Base-by-base conservation (phyloP, 495 filamentous ascomycete species). In the Lindgomyces ingoldianus region DNA sequence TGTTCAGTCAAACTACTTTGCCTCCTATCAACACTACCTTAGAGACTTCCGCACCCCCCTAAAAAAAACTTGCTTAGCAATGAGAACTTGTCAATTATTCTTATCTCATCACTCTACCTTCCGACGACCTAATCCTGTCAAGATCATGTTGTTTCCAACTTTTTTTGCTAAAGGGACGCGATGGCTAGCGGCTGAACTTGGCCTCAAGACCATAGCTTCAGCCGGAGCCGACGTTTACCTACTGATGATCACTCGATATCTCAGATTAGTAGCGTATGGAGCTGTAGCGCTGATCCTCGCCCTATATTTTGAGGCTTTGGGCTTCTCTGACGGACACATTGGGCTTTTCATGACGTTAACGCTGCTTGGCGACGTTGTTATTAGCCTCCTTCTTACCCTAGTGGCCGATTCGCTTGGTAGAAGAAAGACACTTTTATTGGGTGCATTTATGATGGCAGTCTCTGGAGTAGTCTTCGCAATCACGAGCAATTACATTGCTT, bases 341-440 rank as follows among this genome's bases (percentile, higher is more conserved):
- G 91, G 91, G 16, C 79, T 92, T 3, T 94, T 96, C 74, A 96
- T 96, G 90, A 91, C 89, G 3, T 75, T 93, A 49, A 96, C 91
- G 0, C 76, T 95, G 55, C 75, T 89, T 18, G 91, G 91, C 26
- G 91, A 96, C 77, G 87, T 90, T 1, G 65, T 86, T 25, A 87
- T 95, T 59, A 91, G 89, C 53, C 85, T 91, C 19, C 69, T 88
- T 24, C 80, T 96, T 24, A 91, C 91, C 0, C 75, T 91, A 1
- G 84, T 89, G 58, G 90, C 91, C 2, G 91, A 95, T 77, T 74
- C 79, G 0, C 73, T 92, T 52, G 91, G 91, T 11, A 81, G 91
- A 52, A 84, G 85, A 59, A 81, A 79, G 4, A 85, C 88, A n/a
- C 75, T 95, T n/a, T 73, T 83, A 1, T 67, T 87, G 10, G 91